Conservation (phyloP, 345 rosid species). For the Atalantia buxifolia region DNA sequence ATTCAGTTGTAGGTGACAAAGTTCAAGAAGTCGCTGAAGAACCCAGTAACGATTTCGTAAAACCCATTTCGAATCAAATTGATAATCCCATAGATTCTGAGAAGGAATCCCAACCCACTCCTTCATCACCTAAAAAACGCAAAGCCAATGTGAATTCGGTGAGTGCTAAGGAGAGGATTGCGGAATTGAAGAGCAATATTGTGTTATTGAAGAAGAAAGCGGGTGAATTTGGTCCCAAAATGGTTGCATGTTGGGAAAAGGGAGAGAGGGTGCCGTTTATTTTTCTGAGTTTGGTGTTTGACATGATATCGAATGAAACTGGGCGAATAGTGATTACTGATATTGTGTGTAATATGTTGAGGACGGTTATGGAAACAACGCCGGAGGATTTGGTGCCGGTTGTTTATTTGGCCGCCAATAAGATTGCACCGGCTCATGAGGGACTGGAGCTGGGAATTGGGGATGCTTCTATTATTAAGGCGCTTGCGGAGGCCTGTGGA, state of each 20-base stretch:
- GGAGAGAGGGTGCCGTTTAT: slow-evolving; percentile 82
- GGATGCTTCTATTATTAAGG: slow-evolving; percentile 72
- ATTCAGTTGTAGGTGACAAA: not conserved
- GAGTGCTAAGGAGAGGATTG: slow-evolving; percentile 13
- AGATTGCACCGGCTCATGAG: slow-evolving; percentile 85
- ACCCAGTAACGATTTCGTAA: not conserved
- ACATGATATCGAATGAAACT: slow-evolving; percentile 61
- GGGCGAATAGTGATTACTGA: slow-evolving; percentile 87
- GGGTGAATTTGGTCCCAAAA: slow-evolving; percentile 52
- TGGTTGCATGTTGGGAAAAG: slow-evolving; percentile 59
- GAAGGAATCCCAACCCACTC: slow-evolving; percentile 1
- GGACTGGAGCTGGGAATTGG: slow-evolving; percentile 95
- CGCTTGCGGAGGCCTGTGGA: slow-evolving; percentile 84
- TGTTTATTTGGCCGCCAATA: slow-evolving; percentile 72
- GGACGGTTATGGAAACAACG: slow-evolving; percentile 73
- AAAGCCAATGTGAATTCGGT: slow-evolving; percentile 10
- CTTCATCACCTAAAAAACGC: slow-evolving; percentile 10
- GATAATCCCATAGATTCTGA: not conserved
- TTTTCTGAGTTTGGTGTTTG: slow-evolving; percentile 66
- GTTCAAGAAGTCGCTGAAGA: not conserved
- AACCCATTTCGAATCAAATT: slow-evolving; percentile 14
- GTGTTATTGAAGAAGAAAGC: slow-evolving; percentile 63
- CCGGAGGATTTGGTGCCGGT: slow-evolving; percentile 72
- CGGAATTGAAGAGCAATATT: slow-evolving; percentile 57
- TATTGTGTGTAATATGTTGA: slow-evolving; percentile 74